Evolutionary conservation across 2,329 filamentous ascomycete species (phyloP).

Genomic region (Monilinia polystroma): DNA sequence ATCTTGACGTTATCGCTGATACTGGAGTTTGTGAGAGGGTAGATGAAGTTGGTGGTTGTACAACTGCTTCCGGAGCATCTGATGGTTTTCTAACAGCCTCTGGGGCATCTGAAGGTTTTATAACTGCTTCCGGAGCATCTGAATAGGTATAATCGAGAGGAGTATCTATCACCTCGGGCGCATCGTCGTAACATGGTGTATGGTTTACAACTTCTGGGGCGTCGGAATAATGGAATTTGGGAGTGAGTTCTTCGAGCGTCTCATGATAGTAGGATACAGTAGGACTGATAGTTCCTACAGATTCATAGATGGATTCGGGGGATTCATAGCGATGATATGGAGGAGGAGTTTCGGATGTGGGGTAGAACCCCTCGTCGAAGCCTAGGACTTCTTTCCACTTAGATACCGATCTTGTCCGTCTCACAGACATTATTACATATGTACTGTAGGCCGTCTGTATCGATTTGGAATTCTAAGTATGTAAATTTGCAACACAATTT

Average conservation of each 20-base stretch:
- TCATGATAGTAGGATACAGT: conserved; percentile 24
- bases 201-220: conserved; percentile 16
- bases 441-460: background rate
- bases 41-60: conserved; percentile 8
- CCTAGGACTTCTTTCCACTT: conserved; percentile 39
- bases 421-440: conserved; percentile 25
- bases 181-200: conserved; percentile 14
- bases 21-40: conserved; percentile 11
- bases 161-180: conserved; percentile 14
- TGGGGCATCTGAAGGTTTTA: conserved; percentile 2
- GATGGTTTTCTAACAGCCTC: conserved; percentile 7
- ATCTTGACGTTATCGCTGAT: conserved; percentile 21
- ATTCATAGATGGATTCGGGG: conserved; percentile 24
- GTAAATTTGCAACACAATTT: background rate
- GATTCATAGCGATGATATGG: conserved; percentile 23
- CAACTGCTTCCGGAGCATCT: conserved; percentile 23
- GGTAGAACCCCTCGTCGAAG: conserved; percentile 34
- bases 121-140: conserved; percentile 19
- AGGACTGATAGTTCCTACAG: conserved; percentile 20
- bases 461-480: background rate
- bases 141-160: conserved; percentile 23
- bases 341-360: conserved; percentile 22
- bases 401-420: conserved; percentile 31
- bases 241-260: conserved; percentile 23
- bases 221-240: conserved; percentile 21